Evolutionary conservation across 192 early-diverging fungal species (phyloP).

Genomic region (Mortierella antarctica): DNA sequence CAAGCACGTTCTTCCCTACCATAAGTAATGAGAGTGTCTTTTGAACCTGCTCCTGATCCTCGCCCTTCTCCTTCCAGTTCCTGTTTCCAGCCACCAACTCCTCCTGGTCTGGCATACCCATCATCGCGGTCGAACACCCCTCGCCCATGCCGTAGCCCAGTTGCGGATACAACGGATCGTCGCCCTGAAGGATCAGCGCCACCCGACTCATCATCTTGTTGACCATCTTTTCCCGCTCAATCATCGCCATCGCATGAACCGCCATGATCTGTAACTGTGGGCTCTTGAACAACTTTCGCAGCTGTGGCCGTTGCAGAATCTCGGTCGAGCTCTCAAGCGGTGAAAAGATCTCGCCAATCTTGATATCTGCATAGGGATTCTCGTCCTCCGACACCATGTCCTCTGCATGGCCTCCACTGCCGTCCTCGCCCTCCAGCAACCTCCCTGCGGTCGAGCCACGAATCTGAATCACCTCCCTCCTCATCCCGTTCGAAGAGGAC

Average conservation of each 20-base stretch:
- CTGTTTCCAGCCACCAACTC: constrained; percentile 28
- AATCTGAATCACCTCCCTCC: constrained; percentile 24
- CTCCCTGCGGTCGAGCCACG: neutral
- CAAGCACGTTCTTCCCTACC: constrained; percentile 22
- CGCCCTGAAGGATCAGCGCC: constrained; percentile 63
- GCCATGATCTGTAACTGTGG: constrained; percentile 66
- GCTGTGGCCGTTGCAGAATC: constrained; percentile 57
- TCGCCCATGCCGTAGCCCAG: constrained; percentile 60
- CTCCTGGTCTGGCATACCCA: constrained; percentile 41
- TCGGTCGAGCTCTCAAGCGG: constrained; percentile 67
- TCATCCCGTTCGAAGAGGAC: neutral
- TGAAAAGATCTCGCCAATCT: constrained; percentile 66
- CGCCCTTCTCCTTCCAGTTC: constrained; percentile 44
- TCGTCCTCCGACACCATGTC: constrained; percentile 58
- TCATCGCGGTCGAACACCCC: constrained; percentile 35
- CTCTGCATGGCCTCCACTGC: constrained; percentile 45
- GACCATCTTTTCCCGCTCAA: constrained; percentile 72
- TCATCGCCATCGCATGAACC: constrained; percentile 66
- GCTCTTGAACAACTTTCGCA: constrained; percentile 64
- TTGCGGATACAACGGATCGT: constrained; percentile 72
- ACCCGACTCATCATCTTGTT: constrained; percentile 68
- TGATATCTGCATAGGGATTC: constrained; percentile 72
- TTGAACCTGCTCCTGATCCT: constrained; percentile 43
- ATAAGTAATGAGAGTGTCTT: constrained; percentile 41
- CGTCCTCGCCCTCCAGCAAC: neutral